These are phyloP conservation scores for Durio zibethinus DNA, from an alignment of 345 rosid species.

Conservation along the genomic window DNA sequence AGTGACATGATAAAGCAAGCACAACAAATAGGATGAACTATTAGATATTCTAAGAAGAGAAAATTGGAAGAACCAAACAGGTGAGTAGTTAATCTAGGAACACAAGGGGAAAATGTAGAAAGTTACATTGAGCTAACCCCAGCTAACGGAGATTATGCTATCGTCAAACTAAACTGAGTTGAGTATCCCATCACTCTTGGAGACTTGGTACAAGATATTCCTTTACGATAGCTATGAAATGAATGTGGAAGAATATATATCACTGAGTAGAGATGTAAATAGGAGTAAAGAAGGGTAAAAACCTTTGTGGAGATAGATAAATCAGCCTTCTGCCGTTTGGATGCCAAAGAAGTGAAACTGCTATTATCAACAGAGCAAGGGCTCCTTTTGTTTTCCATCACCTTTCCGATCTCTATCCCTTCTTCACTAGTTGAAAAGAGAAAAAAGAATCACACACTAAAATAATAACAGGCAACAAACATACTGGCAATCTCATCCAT, in stretches of 20 bases:
- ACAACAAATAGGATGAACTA: background rate
- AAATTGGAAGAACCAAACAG: background rate
- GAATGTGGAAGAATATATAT: background rate
- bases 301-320: slow-evolving; percentile 79
- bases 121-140: background rate
- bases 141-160: background rate
- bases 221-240: background rate
- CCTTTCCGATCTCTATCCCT: slow-evolving; percentile 37
- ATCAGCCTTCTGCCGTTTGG: slow-evolving; percentile 76
- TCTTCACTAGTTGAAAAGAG: slow-evolving; percentile 31
- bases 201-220: background rate
- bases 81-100: background rate
- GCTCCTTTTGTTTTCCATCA: slow-evolving; percentile 80
- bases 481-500: background rate
- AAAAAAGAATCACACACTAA: background rate
- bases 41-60: background rate
- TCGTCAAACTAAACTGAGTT: background rate
- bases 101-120: background rate
- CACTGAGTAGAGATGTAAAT: background rate
- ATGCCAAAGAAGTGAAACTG: slow-evolving; percentile 44
- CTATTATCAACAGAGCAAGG: slow-evolving; percentile 66
- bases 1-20: background rate
- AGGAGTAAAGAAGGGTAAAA: background rate
- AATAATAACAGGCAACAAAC: background rate
- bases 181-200: background rate